Percentiles rank a stretch among this genome's conserved stretches.
Conservation (phyloP, 495 filamentous ascomycete genomes). For the Penicillium subrubescens region DNA sequence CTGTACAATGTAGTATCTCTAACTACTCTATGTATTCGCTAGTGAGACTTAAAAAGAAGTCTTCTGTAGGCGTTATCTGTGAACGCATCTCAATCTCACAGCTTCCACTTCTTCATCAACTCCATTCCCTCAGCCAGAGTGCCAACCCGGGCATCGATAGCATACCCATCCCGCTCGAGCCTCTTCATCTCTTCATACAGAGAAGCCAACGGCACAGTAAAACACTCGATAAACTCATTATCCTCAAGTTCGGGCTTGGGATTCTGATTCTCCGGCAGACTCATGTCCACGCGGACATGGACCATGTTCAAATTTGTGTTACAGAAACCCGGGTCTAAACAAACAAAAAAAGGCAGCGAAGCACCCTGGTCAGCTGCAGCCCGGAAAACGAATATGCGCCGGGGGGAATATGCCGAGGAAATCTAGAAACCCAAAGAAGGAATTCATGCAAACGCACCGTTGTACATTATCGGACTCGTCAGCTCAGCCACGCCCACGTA, state of each 20-base stretch:
- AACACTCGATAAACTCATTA: constrained; percentile 87
- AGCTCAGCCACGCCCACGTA: constrained; percentile 70
- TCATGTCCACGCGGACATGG: constrained; percentile 77
- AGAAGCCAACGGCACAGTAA: constrained; percentile 64
- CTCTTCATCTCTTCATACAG: constrained; percentile 68
- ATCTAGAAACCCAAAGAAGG: too few species aligned
- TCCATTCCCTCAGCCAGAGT: constrained; percentile 86
- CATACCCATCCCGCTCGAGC: constrained; percentile 73
- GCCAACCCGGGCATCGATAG: constrained; percentile 82
- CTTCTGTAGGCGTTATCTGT: not conserved
- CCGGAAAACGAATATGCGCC: not conserved
- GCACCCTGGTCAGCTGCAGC: not conserved
- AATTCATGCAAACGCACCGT: constrained; percentile 20
- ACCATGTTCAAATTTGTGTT: constrained; percentile 86
- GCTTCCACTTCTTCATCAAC: constrained; percentile 62
- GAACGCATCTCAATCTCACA: constrained; percentile 9
- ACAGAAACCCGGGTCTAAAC: constrained; percentile 71
- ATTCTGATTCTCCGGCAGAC: constrained; percentile 65
- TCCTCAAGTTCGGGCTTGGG: constrained; percentile 78
- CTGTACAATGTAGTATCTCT: not conserved
- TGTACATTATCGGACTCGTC: constrained; percentile 33
- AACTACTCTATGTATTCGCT: not conserved
- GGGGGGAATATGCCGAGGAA: not conserved
- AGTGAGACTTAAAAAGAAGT: not conserved
- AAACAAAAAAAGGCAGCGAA: not conserved